Evolutionary conservation across 768 basidiomycete genomes (phyloP).

Genomic region (Rhizopogon rudus): DNA sequence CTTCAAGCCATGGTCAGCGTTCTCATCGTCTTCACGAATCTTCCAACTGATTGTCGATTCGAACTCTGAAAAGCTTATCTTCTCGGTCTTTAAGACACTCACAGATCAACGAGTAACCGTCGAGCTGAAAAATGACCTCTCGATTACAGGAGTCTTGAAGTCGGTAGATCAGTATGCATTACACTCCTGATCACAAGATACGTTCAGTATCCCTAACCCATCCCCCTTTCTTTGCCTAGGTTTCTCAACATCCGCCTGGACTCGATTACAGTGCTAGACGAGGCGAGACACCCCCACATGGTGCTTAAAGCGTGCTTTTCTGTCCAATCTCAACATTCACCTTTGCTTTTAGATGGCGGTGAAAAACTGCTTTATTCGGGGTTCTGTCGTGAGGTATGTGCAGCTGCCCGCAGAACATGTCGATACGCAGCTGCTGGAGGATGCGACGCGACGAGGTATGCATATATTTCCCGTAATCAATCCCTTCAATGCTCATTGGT

Average conservation of each 20-base stretch:
- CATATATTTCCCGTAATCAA: neutral
- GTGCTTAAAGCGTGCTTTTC: conserved; percentile 31
- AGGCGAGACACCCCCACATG: conserved; percentile 96
- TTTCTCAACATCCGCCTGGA: conserved; percentile 96
- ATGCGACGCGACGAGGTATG: conserved; percentile 92
- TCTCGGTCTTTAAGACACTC: conserved; percentile 98
- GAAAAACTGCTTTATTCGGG: conserved; percentile 98
- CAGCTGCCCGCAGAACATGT: conserved; percentile 90
- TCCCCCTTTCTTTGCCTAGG: conserved; percentile 32
- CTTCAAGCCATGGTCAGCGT: conserved; percentile 20
- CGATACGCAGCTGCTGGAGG: conserved; percentile 92
- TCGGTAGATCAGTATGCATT: conserved; percentile 91
- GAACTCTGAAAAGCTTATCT: conserved; percentile 64
- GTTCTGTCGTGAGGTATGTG: conserved; percentile 97
- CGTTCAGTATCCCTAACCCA: neutral
- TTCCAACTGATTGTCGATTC: neutral
- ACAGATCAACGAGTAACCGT: conserved; percentile 97
- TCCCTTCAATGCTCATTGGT: conserved; percentile 1
- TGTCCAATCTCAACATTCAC: neutral
- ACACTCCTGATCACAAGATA: neutral
- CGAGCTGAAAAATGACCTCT: conserved; percentile 98
- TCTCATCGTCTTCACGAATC: conserved; percentile 5
- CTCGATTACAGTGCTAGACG: conserved; percentile 88
- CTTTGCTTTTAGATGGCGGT: conserved; percentile 77
- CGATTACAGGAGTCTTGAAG: conserved; percentile 92